Evolutionary conservation across 2,329 filamentous ascomycete species (phyloP).

Genomic region (Pestalotiopsis sp.): DNA sequence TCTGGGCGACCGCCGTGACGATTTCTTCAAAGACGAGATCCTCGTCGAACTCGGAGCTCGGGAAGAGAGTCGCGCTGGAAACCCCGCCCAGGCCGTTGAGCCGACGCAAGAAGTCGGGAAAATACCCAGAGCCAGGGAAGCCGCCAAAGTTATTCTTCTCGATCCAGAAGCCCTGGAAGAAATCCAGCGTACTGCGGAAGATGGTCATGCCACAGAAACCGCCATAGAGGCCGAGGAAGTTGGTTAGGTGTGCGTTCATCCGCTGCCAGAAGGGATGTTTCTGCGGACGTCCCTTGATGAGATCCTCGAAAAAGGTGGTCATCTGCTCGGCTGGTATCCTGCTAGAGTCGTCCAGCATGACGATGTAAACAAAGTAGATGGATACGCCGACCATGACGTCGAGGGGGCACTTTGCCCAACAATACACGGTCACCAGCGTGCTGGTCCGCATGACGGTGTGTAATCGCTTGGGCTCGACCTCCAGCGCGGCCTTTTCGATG

Average conservation of each 20-base stretch:
- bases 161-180: conserved; percentile 25
- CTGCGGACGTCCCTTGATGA: conserved; percentile 17
- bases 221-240: conserved; percentile 21
- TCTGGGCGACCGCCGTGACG: conserved; percentile 19
- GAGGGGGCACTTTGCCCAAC: conserved; percentile 25
- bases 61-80: neutral
- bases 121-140: conserved; percentile 19
- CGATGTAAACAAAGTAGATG: conserved; percentile 23
- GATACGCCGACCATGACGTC: conserved; percentile 23
- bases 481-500: conserved; percentile 13
- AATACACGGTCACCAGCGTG: conserved; percentile 31
- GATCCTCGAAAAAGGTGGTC: conserved; percentile 21
- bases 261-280: conserved; percentile 20
- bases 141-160: conserved; percentile 24
- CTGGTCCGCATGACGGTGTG: conserved; percentile 22
- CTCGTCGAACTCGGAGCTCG: conserved; percentile 17
- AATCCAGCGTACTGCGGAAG: conserved; percentile 19
- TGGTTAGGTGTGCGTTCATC: conserved; percentile 22
- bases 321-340: conserved; percentile 17
- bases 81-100: conserved; percentile 23
- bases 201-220: conserved; percentile 20
- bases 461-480: conserved; percentile 16
- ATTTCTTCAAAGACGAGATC: conserved; percentile 19
- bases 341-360: conserved; percentile 22
- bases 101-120: conserved; percentile 22